Percentiles rank a stretch among this genome's conserved stretches.
phyloP scores from a whole-genome alignment of 305 asterid genomes.

The Vinca major region DNA sequence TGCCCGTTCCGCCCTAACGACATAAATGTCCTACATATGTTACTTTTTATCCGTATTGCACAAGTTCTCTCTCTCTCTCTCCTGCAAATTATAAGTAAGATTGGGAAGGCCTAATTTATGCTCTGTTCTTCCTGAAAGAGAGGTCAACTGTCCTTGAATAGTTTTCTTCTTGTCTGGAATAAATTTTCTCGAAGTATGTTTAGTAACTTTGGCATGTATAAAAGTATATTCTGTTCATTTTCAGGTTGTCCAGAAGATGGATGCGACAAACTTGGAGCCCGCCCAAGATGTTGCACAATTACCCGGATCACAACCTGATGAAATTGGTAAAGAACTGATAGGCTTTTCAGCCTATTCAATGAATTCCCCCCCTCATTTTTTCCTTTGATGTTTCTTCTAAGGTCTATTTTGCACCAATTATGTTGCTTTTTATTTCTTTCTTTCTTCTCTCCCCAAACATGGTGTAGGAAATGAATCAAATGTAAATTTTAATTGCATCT shows the following conservation, averaged over 20 bases:
- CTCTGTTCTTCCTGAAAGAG: not conserved
- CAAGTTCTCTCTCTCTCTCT: not conserved
- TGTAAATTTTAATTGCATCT: conserved; percentile 10
- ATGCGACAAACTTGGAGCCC: conserved; percentile 29
- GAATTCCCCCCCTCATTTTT: not conserved
- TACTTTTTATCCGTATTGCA: not conserved
- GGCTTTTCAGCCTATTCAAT: not conserved
- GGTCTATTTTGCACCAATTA: not conserved
- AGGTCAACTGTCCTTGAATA: not conserved
- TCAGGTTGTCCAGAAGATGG: conserved; percentile 15
- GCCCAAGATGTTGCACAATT: conserved; percentile 32
- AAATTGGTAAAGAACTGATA: conserved; percentile 36
- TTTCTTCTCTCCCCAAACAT: not conserved
- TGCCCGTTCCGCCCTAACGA: not conserved
- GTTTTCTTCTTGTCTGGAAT: not conserved
- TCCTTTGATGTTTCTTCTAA: not conserved
- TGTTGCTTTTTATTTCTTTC: conserved; percentile 4
- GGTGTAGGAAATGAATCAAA: not conserved
- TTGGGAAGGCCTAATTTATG: not conserved
- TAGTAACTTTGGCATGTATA: not conserved
- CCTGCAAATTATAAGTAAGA: not conserved
- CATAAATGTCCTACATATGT: not conserved
- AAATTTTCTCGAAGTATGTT: not conserved
- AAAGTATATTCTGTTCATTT: not conserved
- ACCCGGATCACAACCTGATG: conserved; percentile 39